Base-by-base conservation (phyloP, 192 early-diverging fungal species). In the Thoreauomyces humboldtii region DNA sequence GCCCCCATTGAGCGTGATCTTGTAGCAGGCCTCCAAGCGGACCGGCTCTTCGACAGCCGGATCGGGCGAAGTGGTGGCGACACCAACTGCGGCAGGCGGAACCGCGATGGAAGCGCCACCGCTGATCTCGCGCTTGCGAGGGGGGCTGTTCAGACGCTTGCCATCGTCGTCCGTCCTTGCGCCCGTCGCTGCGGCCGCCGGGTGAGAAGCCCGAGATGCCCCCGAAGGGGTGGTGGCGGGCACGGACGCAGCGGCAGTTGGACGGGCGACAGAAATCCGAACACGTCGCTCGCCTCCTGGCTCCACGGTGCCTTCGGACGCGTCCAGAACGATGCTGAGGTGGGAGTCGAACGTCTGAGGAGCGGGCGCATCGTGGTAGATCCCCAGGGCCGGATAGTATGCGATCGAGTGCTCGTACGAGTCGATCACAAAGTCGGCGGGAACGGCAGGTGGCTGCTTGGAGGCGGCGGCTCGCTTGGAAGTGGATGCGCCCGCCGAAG, bases 371-470 rank as follows among this genome's bases (percentile, higher is more conserved):
- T 29, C 5, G 29, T 67, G 37, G 53, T 35, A 66, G 19, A 66
- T 31, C 14, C 54, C 54, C 38, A 66, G 27, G 7, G 33, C 7
- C 7, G 60, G 55, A 32, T 59, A 62, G 51, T 76, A 78, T 21
- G 63, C 59, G 43, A 81, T 73, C 22, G 59, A 34, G 17, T 51
- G 59, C 0, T 71, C 47, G 55, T 58, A 69, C 22, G 61, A 32
- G 32, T 81, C 79, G 35, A 81, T 72, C 2, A 60, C 59, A 52
- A 68, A 81, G 25, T 81, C 76, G 9, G 72, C 74, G 7, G 64
- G 64, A 7, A 45, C 32, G 15, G 61, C 29, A 4, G 70, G 45
- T 55, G 61, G 50, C 5, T 17, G 2, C 15, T 52, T 52, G 34
- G 55, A 17, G 7, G 34, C 55, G 3, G 55, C 55, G 2, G 19